Evolutionary conservation across 2,329 filamentous ascomycete genomes (phyloP), one percentile per base, ranked within the genome.

Genomic region (Colletotrichum cuscutae): DNA sequence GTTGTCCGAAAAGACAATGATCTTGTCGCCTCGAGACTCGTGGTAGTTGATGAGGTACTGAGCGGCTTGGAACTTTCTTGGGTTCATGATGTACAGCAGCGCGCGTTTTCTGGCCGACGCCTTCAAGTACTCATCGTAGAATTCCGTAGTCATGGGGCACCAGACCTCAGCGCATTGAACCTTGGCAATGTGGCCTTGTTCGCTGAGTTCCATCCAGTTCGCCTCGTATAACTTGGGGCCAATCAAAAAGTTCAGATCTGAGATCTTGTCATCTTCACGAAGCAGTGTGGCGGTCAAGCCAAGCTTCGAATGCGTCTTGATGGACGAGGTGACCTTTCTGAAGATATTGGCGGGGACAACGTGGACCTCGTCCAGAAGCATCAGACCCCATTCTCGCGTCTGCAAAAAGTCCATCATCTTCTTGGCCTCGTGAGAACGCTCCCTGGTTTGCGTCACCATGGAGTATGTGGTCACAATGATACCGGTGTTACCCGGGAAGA

Each of bases 21-120:
- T 95, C 83, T 98, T 98, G 85, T 98, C 97, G 37, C 97, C 96
- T 73, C 97, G 90, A 68, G 91, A 92, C 82, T 98, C 96, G 82
- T 99, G 97, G 80, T 97, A 98, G 81, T 98, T 94, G 80, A 99
- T 98, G n/a, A 99, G 88, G 79, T 97, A 98, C 80, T 99, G 96
- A 78, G 95, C 98, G 0, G 96, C 95, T 82, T 98, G 97, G 81
- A 98, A 98, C 82, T 99, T 99, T 76, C 93, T 89, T 1, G 97
- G 97, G 78, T 99, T 99, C 95, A 99, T 98, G 76, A 97, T 97
- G 78, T 97, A 98, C 2, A 98, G 89, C 6, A 86, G 73, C 3
- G 82, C 82, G 77, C 85, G 84, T 77, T 85, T 84, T 8, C 85
- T 83, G 1, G 85, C 82, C 19, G 90, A 90, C 13, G 91, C 91